Conservation (phyloP, 1,139 yeast genomes). For the Candida labiduridarum region DNA sequence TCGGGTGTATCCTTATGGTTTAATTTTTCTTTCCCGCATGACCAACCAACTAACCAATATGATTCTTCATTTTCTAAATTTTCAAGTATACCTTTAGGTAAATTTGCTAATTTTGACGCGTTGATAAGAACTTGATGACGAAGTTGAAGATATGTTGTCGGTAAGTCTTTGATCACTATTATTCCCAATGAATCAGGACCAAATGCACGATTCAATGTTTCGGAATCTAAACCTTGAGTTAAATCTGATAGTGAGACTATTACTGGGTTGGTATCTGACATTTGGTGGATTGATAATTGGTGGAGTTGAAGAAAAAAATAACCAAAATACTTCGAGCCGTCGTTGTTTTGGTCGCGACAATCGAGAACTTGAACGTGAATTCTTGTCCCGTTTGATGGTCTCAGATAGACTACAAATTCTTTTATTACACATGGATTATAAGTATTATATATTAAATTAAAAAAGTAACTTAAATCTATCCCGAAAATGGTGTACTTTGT, state of each 20-base stretch:
- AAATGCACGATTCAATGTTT: constrained; percentile 47
- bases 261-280: constrained; percentile 22
- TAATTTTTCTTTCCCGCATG: constrained; percentile 60
- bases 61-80: constrained; percentile 50
- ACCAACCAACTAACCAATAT: constrained; percentile 64
- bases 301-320: neutral
- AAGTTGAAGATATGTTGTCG: constrained; percentile 37
- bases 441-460: neutral
- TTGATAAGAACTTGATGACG: constrained; percentile 46
- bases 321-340: neutral
- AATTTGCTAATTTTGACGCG: constrained; percentile 49
- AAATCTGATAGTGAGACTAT: constrained; percentile 39
- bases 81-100: constrained; percentile 36
- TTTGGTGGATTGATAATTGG: neutral
- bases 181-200: constrained; percentile 63
- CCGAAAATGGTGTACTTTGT: constrained; percentile 6
- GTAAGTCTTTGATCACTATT: constrained; percentile 47
- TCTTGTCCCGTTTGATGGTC: too few species aligned
- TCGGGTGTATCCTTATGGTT: constrained; percentile 46
- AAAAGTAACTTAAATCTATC: neutral
- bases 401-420: too few species aligned
- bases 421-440: neutral
- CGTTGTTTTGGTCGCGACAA: too few species aligned
- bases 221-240: constrained; percentile 32
- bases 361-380: too few species aligned